Conservation (phyloP, 139 green algal species). For the Zygnema cylindricum region DNA sequence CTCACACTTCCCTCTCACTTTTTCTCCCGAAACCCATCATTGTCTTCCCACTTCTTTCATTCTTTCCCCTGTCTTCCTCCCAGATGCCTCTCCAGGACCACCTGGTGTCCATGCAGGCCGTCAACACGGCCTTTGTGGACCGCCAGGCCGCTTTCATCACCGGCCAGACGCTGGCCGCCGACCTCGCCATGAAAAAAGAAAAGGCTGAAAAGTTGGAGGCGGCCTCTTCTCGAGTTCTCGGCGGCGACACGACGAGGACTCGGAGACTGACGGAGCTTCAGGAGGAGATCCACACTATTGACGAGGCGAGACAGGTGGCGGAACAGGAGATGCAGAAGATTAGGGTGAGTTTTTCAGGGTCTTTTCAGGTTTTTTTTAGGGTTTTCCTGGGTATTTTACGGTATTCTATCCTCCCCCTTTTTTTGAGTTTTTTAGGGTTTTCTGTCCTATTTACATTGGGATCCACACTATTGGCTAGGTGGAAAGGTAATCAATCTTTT, state of each 20-base stretch:
- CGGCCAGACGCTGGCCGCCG: constrained; percentile 69
- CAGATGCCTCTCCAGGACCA: constrained; percentile 74
- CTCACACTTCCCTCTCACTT: not conserved
- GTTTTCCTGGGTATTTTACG: not conserved
- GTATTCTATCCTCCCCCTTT: not conserved
- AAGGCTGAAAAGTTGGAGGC: constrained; percentile 60
- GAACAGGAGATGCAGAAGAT: constrained; percentile 71
- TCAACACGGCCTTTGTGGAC: constrained; percentile 65
- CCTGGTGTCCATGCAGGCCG: constrained; percentile 69
- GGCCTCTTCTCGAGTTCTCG: constrained; percentile 54
- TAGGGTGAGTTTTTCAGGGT: not conserved
- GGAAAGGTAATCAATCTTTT: not conserved
- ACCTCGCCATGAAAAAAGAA: constrained; percentile 62
- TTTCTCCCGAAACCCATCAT: not conserved
- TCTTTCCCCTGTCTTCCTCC: constrained; percentile 27
- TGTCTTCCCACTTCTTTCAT: constrained; percentile 44
- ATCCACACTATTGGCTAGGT: not conserved
- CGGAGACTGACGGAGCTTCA: constrained; percentile 61
- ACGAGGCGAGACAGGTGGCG: constrained; percentile 61
- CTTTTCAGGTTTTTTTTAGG: not conserved
- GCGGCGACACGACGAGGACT: constrained; percentile 61
- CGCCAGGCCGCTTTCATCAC: constrained; percentile 74
- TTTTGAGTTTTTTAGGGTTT: not conserved
- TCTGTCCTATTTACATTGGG: not conserved
- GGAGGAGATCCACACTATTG: constrained; percentile 67